phyloP scores from a whole-genome alignment of 164 flowering plant species.

The Magnolia sinica region DNA sequence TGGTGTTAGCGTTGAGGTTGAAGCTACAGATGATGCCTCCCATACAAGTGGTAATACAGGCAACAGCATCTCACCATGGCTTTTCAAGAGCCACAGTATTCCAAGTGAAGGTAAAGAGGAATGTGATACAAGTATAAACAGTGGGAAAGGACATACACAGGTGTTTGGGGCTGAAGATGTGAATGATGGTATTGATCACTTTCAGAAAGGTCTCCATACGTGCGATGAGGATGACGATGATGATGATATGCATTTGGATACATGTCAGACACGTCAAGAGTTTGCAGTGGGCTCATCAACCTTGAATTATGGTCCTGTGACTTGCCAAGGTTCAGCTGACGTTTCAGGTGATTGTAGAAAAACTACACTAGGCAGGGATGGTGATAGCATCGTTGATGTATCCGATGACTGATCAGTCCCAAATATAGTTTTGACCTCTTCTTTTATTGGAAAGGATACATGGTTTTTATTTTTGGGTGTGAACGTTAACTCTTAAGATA shows the following conservation, averaged over 20 bases:
- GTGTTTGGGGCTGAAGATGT: background rate
- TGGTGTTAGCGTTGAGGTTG: background rate
- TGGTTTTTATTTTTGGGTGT: too few relatives aligned
- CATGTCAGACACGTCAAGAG: background rate
- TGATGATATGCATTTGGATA: background rate
- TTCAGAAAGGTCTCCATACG: background rate
- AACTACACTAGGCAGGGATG: background rate
- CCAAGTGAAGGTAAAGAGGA: background rate
- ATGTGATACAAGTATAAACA: background rate
- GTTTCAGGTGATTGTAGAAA: background rate
- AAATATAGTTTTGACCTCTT: background rate
- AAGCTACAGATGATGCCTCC: slow-evolving; percentile 2
- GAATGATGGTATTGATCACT: background rate
- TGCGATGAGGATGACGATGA: background rate
- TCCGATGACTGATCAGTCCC: background rate
- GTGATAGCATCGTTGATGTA: background rate
- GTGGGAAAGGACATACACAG: background rate
- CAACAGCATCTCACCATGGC: background rate
- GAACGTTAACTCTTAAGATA: too few relatives aligned
- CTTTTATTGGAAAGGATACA: too few relatives aligned
- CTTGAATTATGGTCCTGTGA: background rate
- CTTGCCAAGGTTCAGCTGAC: background rate
- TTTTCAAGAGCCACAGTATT: background rate
- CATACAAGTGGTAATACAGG: background rate
- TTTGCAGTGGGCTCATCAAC: background rate